Conservation (phyloP, 1,284 basidiomycete genomes). For the Irpex sp. region DNA sequence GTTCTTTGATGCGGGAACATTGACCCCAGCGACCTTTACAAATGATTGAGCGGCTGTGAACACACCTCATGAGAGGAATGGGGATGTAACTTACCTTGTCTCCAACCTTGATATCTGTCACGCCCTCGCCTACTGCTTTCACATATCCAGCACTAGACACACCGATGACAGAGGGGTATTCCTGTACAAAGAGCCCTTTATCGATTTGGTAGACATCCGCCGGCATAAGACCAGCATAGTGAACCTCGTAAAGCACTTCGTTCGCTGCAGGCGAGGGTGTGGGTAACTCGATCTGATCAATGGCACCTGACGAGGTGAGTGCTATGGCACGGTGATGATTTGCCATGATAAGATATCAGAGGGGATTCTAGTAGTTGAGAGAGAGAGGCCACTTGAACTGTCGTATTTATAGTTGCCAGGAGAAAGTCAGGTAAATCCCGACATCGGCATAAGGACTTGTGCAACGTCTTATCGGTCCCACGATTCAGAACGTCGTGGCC, state of each 20-base stretch:
- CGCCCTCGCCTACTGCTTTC: constrained; percentile 34
- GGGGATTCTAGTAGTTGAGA: too few species aligned
- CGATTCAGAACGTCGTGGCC: too few species aligned
- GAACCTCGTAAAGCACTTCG: constrained; percentile 44
- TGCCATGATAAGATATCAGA: too few species aligned
- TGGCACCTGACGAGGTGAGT: not conserved
- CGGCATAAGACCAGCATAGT: constrained; percentile 38
- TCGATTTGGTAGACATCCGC: constrained; percentile 41
- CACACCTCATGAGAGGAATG: not conserved
- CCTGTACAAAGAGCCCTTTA: constrained; percentile 28
- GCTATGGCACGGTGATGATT: constrained; percentile 3
- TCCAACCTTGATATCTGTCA: constrained; percentile 37
- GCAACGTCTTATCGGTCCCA: too few species aligned
- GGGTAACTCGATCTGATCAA: constrained; percentile 20
- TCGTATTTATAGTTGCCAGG: too few species aligned
- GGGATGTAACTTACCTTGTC: constrained; percentile 30
- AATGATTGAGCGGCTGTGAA: not conserved
- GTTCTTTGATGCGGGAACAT: constrained; percentile 20
- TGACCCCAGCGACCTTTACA: constrained; percentile 18
- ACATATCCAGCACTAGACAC: constrained; percentile 39
- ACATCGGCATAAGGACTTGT: too few species aligned
- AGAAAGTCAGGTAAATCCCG: too few species aligned
- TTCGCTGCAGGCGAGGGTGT: constrained; percentile 36
- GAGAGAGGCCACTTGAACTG: too few species aligned
- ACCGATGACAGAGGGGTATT: constrained; percentile 38